Conservation (phyloP, 768 basidiomycete genomes). For the Tubosaeta sp. region DNA sequence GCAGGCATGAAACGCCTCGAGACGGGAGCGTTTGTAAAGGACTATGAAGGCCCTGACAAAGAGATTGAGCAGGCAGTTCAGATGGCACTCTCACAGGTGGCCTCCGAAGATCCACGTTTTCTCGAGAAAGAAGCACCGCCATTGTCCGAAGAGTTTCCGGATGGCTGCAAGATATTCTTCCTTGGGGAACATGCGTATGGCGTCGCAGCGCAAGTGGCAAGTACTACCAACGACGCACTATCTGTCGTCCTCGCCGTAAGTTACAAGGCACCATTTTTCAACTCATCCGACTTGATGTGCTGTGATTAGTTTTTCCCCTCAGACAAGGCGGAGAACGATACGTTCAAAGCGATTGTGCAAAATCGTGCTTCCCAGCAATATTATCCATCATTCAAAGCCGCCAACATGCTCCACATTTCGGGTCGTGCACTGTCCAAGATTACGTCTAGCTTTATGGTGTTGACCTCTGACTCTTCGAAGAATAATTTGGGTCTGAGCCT, state of each 20-base stretch:
- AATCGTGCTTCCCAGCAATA: constrained; percentile 53
- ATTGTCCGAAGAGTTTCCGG: constrained; percentile 84
- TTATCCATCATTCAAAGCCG: constrained; percentile 73
- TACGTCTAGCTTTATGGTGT: constrained; percentile 89
- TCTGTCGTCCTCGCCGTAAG: constrained; percentile 85
- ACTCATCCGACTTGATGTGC: constrained; percentile 1
- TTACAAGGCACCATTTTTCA: not conserved
- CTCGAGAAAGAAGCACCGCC: constrained; percentile 79
- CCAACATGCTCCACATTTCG: constrained; percentile 69
- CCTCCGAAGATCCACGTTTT: constrained; percentile 85
- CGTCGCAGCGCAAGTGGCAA: constrained; percentile 86
- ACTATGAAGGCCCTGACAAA: constrained; percentile 80
- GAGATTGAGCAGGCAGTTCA: constrained; percentile 87
- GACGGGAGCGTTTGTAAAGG: constrained; percentile 88
- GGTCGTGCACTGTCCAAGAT: constrained; percentile 83
- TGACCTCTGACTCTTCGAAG: constrained; percentile 71
- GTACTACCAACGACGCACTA: constrained; percentile 62
- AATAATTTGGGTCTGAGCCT: constrained; percentile 89
- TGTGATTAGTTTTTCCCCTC: constrained; percentile 74
- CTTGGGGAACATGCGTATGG: constrained; percentile 93
- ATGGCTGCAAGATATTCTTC: constrained; percentile 91
- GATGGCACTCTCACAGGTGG: constrained; percentile 74
- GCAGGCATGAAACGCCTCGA: constrained; percentile 87
- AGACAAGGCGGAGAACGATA: constrained; percentile 73
- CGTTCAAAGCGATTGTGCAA: constrained; percentile 67